These are phyloP conservation scores for Neonectria coccinea DNA, from an alignment of 2,329 filamentous ascomycete species.

Conservation along the genomic window DNA sequence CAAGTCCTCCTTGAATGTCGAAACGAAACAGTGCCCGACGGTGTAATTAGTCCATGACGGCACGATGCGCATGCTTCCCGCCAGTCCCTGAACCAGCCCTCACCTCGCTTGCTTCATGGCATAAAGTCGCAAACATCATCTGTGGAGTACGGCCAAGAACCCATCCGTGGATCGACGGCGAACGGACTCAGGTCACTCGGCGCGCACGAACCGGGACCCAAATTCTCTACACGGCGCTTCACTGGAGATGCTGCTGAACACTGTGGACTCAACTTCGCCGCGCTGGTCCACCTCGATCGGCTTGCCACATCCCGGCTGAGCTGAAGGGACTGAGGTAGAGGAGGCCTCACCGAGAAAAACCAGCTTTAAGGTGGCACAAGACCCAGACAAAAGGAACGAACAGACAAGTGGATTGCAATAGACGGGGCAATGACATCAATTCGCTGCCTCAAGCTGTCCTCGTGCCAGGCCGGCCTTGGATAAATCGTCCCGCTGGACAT, in stretches of 20 bases:
- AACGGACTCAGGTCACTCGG: neutral
- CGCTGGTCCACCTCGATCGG: constrained; percentile 4
- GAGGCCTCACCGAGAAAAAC: constrained; percentile 10
- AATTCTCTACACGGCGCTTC: constrained; percentile 6
- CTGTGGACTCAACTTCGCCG: neutral
- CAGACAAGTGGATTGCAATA: neutral
- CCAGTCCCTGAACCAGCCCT: neutral
- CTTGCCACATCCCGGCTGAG: neutral
- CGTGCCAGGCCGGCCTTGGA: neutral
- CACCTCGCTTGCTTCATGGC: constrained; percentile 7
- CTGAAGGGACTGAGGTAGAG: constrained; percentile 15
- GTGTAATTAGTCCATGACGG: neutral
- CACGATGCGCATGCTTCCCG: neutral
- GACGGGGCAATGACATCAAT: constrained; percentile 22
- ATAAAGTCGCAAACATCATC: constrained; percentile 8
- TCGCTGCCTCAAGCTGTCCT: neutral
- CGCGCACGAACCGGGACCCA: neutral
- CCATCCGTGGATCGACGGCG: neutral
- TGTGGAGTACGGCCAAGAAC: constrained; percentile 17
- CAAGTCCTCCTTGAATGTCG: constrained; percentile 22
- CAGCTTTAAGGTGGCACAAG: neutral
- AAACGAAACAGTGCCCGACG: constrained; percentile 33
- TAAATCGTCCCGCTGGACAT: constrained; percentile 2
- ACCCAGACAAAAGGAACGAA: neutral
- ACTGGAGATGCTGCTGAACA: neutral